Evolutionary conservation across 176 grass and related monocot species (phyloP).

Genomic region (Triticum monococcum): DNA sequence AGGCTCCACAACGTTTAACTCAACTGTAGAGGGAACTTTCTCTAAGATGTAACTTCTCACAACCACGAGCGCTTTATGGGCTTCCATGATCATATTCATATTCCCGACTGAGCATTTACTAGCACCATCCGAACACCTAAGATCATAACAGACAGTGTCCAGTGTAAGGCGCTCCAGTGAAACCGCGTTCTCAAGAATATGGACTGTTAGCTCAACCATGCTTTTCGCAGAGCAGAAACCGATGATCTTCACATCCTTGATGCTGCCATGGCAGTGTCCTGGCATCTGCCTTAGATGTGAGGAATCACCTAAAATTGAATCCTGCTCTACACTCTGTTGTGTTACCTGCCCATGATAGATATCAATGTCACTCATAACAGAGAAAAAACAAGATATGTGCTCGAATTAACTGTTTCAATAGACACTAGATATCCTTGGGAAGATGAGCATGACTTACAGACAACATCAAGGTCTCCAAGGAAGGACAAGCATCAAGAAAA

Average conservation of each 20-base stretch:
- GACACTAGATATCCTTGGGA: not conserved
- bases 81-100: not conserved
- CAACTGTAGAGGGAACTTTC: not conserved
- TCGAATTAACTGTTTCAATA: not conserved
- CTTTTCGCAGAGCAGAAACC: not conserved
- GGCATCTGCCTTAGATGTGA: not conserved
- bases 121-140: not conserved
- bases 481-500: not conserved
- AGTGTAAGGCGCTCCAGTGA: not conserved
- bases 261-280: not conserved
- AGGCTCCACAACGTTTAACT: not conserved
- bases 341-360: not conserved
- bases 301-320: not conserved
- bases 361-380: not conserved
- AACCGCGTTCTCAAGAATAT: not conserved
- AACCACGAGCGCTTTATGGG: not conserved
- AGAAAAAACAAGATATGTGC: not conserved
- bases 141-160: not conserved
- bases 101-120: not conserved
- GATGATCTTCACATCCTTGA: not conserved
- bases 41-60: not conserved
- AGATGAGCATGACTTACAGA: not conserved
- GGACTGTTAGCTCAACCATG: not conserved
- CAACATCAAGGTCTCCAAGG: not conserved
- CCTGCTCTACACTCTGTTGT: not conserved